phyloP scores from a whole-genome alignment of 345 rosid genomes.

The Tarenaya hassleriana region DNA sequence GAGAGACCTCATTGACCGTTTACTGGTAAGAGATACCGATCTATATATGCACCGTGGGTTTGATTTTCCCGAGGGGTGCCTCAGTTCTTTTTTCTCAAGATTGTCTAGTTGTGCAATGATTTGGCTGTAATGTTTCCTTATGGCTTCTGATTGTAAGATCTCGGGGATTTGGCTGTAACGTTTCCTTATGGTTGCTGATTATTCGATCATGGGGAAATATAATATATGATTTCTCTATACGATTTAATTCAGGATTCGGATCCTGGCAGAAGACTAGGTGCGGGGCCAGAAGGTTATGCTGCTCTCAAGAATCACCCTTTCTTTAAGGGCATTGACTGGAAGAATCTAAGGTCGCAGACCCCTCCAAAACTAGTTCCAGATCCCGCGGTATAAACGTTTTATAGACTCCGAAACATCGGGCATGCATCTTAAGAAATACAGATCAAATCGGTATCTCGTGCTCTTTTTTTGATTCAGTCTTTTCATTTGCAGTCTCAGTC shows the following conservation, averaged over 20 bases:
- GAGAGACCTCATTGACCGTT: slow-evolving; percentile 70
- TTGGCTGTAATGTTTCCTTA: no score
- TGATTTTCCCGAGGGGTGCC: background rate
- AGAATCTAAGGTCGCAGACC: slow-evolving; percentile 46
- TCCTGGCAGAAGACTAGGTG: slow-evolving; percentile 80
- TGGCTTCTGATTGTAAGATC: no score
- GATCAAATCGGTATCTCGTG: background rate
- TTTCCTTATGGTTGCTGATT: no score
- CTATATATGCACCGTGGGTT: background rate
- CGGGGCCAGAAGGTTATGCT: slow-evolving; percentile 69
- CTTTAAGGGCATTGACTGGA: slow-evolving; percentile 77
- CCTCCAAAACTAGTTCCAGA: slow-evolving; percentile 70
- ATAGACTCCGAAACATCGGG: background rate
- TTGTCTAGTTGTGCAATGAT: no score
- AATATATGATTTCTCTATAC: no score
- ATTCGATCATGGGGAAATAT: no score
- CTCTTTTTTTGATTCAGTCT: background rate
- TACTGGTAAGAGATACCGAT: slow-evolving; percentile 52
- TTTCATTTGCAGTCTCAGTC: slow-evolving; percentile 30
- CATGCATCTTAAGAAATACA: no score
- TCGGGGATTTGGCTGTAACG: no score
- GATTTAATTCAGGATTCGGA: slow-evolving; percentile 56
- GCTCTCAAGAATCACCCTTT: slow-evolving; percentile 73
- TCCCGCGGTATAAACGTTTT: slow-evolving; percentile 36
- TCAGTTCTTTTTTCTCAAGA: background rate